Conservation (phyloP, 2,329 filamentous ascomycete genomes). For the Huntiella omanensis region DNA sequence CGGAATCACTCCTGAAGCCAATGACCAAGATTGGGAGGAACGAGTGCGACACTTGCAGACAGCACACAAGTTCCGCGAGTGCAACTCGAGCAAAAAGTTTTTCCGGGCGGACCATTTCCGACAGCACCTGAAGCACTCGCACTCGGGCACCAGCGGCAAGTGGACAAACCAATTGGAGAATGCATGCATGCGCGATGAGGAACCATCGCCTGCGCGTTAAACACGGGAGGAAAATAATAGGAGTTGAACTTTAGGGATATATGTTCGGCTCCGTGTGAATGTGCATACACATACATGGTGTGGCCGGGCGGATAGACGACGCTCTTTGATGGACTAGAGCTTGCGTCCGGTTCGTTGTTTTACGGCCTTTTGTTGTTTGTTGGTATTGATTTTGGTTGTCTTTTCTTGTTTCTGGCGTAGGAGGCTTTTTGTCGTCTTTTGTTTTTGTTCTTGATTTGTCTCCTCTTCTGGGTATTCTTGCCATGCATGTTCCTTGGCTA, state of each 20-base stretch:
- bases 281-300: slow-evolving; percentile 7
- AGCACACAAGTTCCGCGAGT: slow-evolving; percentile 92
- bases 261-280: too few species aligned
- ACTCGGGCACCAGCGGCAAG: slow-evolving; percentile 87
- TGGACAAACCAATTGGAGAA: slow-evolving; percentile 98
- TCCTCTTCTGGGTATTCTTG: neutral
- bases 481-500: neutral
- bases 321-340: too few species aligned
- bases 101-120: slow-evolving; percentile 95
- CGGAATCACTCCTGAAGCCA: slow-evolving; percentile 29
- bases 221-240: slow-evolving; percentile 12
- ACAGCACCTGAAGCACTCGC: slow-evolving; percentile 94
- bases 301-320: neutral
- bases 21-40: slow-evolving; percentile 73
- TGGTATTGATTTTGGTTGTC: neutral
- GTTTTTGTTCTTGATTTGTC: neutral
- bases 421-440: slow-evolving; percentile 2
- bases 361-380: neutral
- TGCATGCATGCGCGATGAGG: slow-evolving; percentile 84
- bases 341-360: too few species aligned
- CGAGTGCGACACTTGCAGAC: slow-evolving; percentile 75
- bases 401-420: neutral
- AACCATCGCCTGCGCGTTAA: slow-evolving; percentile 26
- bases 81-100: slow-evolving; percentile 97
- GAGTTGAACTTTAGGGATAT: too few species aligned